These are phyloP conservation scores for Brasenia schreberi DNA, from an alignment of 164 flowering plant species.

Conservation along the genomic window DNA sequence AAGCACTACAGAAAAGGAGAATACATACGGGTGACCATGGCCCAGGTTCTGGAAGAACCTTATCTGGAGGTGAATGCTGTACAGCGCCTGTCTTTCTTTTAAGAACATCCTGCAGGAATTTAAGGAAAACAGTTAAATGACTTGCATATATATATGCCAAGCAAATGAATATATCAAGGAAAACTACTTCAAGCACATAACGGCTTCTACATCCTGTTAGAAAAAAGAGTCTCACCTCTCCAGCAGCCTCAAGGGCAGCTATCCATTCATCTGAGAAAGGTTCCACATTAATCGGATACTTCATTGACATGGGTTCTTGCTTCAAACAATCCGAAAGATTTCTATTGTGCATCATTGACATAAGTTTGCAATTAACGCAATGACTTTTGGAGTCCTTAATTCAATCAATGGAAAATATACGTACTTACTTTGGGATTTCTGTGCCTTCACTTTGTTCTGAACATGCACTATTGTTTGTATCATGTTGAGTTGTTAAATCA, in stretches of 20 bases:
- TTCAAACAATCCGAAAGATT: constrained; percentile 13
- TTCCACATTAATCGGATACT: constrained; percentile 37
- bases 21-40: constrained; percentile 96
- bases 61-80: constrained; percentile 83
- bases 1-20: neutral
- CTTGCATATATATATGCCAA: neutral
- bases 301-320: constrained; percentile 14
- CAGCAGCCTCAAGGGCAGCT: constrained; percentile 88
- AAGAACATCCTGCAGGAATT: constrained; percentile 59
- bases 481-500: neutral
- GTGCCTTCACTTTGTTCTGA: neutral
- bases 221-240: constrained; percentile 53
- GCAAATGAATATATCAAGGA: neutral
- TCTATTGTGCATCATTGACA: constrained; percentile 19
- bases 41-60: constrained; percentile 61
- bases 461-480: neutral
- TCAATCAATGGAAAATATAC: neutral
- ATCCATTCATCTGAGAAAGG: constrained; percentile 99
- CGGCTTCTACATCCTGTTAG: neutral
- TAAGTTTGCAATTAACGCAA: neutral
- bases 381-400: neutral
- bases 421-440: constrained; percentile 16
- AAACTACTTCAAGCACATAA: neutral
- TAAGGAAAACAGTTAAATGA: neutral
- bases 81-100: constrained; percentile 79